A percentile compares a stretch with the other conserved stretches of the same genome.
Evolutionary conservation across 257 asterid genomes (phyloP).

Genomic region (Sherardia arvensis): DNA sequence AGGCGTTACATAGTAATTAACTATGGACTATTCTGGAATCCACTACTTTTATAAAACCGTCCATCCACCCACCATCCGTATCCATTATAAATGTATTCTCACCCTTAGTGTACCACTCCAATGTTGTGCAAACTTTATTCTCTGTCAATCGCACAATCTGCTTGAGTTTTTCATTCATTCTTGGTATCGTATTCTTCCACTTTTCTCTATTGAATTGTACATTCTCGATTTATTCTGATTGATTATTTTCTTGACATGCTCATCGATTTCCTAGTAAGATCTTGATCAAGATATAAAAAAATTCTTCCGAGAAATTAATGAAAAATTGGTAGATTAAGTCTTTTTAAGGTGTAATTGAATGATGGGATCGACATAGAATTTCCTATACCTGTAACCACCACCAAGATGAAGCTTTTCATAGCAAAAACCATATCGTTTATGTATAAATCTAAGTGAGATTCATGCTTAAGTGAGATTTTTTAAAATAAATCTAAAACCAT

Average conservation of each 20-base stretch:
- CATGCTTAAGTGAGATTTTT: too few relatives aligned
- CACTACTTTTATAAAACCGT: not conserved
- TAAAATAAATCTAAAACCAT: too few relatives aligned
- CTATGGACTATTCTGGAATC: not conserved
- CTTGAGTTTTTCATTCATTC: too few relatives aligned
- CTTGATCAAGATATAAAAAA: not conserved
- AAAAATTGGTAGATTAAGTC: too few relatives aligned
- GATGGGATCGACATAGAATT: not conserved
- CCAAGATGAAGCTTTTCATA: not conserved
- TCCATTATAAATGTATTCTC: not conserved
- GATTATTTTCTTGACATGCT: not conserved
- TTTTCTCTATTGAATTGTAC: not conserved
- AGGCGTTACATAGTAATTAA: not conserved
- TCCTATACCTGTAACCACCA: not conserved
- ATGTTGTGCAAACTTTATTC: not conserved
- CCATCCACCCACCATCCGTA: not conserved
- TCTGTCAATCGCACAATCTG: too few relatives aligned
- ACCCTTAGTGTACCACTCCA: not conserved
- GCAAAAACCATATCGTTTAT: too few relatives aligned
- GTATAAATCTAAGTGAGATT: too few relatives aligned
- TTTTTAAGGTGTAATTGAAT: not conserved
- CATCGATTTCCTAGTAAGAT: not conserved
- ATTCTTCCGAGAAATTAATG: too few relatives aligned
- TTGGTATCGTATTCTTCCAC: too few relatives aligned
- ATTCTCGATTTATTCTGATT: too few relatives aligned